Percentiles rank a stretch among this genome's conserved stretches.
These are phyloP conservation scores for Cladobotryum protrusum DNA, from an alignment of 2,329 filamentous ascomycete genomes.

Conservation along the genomic window DNA sequence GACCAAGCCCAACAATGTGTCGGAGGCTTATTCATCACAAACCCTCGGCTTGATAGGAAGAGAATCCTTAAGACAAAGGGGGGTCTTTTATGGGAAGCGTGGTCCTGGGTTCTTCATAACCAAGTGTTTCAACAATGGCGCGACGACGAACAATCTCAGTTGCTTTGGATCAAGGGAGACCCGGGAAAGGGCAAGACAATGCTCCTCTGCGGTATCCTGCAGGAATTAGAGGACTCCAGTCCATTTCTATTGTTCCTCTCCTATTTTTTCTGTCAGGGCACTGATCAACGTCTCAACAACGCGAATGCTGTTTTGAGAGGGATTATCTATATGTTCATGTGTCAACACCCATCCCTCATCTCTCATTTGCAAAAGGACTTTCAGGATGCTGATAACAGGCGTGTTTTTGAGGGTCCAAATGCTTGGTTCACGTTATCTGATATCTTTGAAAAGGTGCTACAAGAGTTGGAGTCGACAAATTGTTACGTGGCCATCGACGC, in stretches of 20 bases:
- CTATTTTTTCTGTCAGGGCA: slow-evolving; percentile 7
- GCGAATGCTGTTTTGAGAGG: slow-evolving; percentile 36
- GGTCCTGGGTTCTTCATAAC: slow-evolving; percentile 28
- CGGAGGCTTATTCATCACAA: slow-evolving; percentile 18
- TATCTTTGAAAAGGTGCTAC: slow-evolving; percentile 34
- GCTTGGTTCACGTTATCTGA: slow-evolving; percentile 29
- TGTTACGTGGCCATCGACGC: slow-evolving; percentile 31
- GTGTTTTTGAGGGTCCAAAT: slow-evolving; percentile 34
- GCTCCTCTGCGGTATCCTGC: slow-evolving; percentile 32
- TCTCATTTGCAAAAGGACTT: slow-evolving; percentile 29
- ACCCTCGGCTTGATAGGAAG: slow-evolving; percentile 25
- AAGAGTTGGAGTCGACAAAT: slow-evolving; percentile 23
- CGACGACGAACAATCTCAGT: slow-evolving; percentile 5
- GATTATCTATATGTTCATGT: slow-evolving; percentile 34
- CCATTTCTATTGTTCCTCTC: slow-evolving; percentile 7
- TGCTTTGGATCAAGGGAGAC: slow-evolving; percentile 36
- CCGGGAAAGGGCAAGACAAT: slow-evolving; percentile 41
- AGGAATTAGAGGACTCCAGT: neutral
- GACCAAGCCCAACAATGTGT: neutral
- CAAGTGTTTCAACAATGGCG: slow-evolving; percentile 17
- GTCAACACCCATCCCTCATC: slow-evolving; percentile 26
- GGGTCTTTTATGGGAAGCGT: slow-evolving; percentile 25
- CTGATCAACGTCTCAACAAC: slow-evolving; percentile 29
- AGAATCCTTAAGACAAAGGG: slow-evolving; percentile 31
- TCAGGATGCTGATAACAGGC: slow-evolving; percentile 22